Percentiles rank a stretch among this genome's conserved stretches.
phyloP scores from a whole-genome alignment of 164 flowering plant species.

The Piper betle region DNA sequence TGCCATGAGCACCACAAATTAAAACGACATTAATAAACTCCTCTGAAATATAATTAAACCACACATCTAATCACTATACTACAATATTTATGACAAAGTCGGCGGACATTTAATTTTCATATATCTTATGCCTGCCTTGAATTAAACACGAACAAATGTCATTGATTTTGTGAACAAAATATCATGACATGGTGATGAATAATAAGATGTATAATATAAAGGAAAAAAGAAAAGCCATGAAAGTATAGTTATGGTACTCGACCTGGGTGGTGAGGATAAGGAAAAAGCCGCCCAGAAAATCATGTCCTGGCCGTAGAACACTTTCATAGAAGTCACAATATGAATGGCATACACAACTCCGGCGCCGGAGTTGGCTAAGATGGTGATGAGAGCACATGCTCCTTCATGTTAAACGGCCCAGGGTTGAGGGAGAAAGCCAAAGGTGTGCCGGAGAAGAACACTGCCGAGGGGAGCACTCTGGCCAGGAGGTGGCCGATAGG shows the following conservation, averaged over 20 bases:
- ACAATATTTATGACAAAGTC: too few species aligned
- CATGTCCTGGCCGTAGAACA: constrained; percentile 37
- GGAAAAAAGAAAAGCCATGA: too few species aligned
- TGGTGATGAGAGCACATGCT: constrained; percentile 87
- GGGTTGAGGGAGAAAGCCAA: constrained; percentile 81
- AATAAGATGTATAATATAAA: too few species aligned
- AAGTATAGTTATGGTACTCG: neutral
- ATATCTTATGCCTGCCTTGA: too few species aligned
- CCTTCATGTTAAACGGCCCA: constrained; percentile 88
- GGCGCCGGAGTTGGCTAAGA: constrained; percentile 89
- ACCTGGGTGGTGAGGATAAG: constrained; percentile 21
- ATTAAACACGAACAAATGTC: too few species aligned
- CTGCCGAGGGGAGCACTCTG: constrained; percentile 28
- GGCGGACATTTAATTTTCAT: too few species aligned
- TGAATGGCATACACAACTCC: constrained; percentile 84
- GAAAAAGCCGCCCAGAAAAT: neutral
- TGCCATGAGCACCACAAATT: too few species aligned
- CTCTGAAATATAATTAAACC: too few species aligned
- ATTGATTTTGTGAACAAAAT: too few species aligned
- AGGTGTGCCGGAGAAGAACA: constrained; percentile 40
- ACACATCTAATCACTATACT: too few species aligned
- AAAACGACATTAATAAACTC: too few species aligned
- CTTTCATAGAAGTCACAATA: constrained; percentile 62
- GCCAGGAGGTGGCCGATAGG: constrained; percentile 91
- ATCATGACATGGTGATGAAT: too few species aligned